Percentiles rank a stretch among this genome's conserved stretches.
Conservation (phyloP, 495 filamentous ascomycete genomes). For the Coniosporium apollinis region DNA sequence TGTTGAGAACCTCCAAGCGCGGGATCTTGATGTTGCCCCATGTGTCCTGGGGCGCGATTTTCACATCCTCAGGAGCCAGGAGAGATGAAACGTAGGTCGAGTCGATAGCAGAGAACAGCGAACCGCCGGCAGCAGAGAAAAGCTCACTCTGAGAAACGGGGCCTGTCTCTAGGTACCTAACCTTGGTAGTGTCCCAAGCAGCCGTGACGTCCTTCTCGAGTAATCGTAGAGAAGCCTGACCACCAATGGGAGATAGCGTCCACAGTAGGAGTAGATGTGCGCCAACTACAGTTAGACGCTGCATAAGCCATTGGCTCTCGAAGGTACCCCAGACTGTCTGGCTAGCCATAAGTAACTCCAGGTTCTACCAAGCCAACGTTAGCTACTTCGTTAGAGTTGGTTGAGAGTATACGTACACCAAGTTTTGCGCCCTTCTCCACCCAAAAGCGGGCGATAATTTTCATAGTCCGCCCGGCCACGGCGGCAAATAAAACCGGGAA, state of each 20-base stretch:
- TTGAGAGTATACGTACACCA: conserved; percentile 4
- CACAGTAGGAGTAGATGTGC: conserved; percentile 11
- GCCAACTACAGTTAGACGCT: conserved; percentile 12
- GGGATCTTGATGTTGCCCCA: conserved; percentile 17
- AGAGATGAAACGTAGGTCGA: conserved; percentile 8
- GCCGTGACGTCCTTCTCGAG: conserved; percentile 1
- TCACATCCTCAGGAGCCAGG: conserved; percentile 5
- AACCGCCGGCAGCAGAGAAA: not conserved
- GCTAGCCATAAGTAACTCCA: conserved; percentile 13
- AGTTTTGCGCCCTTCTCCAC: conserved; percentile 12
- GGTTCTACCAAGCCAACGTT: conserved; percentile 1
- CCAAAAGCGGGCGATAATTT: conserved; percentile 8
- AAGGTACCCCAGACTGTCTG: conserved; percentile 13
- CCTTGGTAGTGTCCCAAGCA: not conserved
- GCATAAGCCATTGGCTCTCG: conserved; percentile 12
- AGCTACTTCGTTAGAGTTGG: not conserved
- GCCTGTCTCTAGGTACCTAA: conserved; percentile 12
- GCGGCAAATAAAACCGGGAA: conserved; percentile 16
- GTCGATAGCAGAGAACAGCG: conserved; percentile 1
- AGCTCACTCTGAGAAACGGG: not conserved
- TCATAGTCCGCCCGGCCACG: conserved; percentile 8
- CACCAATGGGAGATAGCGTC: conserved; percentile 14
- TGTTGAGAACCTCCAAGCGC: conserved; percentile 5
- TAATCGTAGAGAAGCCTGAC: conserved; percentile 13
- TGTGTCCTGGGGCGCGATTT: conserved; percentile 8